Conservation (phyloP, 2,329 filamentous ascomycete genomes). For the Trichoderma koningii region DNA sequence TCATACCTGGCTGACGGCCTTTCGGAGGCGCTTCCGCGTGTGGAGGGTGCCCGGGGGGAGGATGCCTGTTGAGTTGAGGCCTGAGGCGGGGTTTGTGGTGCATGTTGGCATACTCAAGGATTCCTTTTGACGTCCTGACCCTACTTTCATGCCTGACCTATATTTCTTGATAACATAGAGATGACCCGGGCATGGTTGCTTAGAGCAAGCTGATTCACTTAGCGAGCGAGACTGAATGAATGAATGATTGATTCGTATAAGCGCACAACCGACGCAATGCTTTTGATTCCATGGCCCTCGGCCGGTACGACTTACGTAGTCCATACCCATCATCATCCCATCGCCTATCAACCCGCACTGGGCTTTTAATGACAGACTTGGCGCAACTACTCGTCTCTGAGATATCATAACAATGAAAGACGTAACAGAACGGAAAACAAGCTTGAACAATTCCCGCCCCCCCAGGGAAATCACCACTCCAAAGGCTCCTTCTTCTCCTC, state of each 20-base stretch:
- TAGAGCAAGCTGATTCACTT: too few species aligned
- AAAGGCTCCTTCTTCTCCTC: slow-evolving; percentile 82
- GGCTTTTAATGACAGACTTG: slow-evolving; percentile 21
- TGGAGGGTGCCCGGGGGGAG: slow-evolving; percentile 73
- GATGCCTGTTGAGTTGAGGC: slow-evolving; percentile 60
- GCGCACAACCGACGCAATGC: slow-evolving; percentile 18
- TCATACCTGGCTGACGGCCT: slow-evolving; percentile 73
- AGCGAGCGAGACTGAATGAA: too few species aligned
- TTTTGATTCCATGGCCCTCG: slow-evolving; percentile 23
- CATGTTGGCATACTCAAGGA: slow-evolving; percentile 70
- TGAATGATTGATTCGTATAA: neutral
- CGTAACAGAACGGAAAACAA: neutral
- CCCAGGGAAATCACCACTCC: slow-evolving; percentile 68
- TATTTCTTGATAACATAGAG: too few species aligned
- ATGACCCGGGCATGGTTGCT: too few species aligned
- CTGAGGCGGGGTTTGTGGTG: slow-evolving; percentile 75
- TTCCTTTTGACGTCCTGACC: neutral
- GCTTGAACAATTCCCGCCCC: neutral
- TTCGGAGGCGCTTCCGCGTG: slow-evolving; percentile 65
- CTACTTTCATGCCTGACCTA: too few species aligned
- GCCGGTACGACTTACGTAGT: slow-evolving; percentile 17
- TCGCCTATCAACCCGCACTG: slow-evolving; percentile 17
- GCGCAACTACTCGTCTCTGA: slow-evolving; percentile 9
- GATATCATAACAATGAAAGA: slow-evolving; percentile 1
- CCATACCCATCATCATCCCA: neutral